Evolutionary conservation across 306 rosid species (phyloP).

Genomic region (Hippophae tibetana): DNA sequence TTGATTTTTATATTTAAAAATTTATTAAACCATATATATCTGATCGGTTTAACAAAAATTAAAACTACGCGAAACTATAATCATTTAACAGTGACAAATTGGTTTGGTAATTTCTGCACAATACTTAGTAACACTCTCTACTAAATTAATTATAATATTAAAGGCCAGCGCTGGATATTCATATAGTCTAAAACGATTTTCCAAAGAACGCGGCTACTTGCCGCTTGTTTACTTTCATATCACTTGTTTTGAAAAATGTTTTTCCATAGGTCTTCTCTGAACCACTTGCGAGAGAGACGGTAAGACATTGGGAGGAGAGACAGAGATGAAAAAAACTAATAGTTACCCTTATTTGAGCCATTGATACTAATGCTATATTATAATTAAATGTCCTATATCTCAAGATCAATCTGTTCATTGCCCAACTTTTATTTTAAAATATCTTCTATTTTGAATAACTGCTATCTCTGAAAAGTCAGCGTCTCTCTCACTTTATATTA

Average conservation of each 20-base stretch:
- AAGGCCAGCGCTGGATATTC: background rate
- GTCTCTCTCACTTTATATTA: conserved; percentile 29
- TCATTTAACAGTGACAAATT: too few species aligned
- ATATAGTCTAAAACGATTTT: conserved; percentile 44
- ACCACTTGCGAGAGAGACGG: background rate
- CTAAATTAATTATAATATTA: too few species aligned
- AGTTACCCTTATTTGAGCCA: conserved; percentile 12
- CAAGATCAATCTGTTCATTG: conserved; percentile 15
- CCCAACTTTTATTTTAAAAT: conserved; percentile 13
- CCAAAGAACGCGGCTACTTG: conserved; percentile 91
- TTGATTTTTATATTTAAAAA: too few species aligned
- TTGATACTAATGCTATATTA: conserved; percentile 5
- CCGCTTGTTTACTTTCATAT: conserved; percentile 67
- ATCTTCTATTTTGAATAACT: conserved; percentile 31
- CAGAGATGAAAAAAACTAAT: background rate
- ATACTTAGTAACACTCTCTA: too few species aligned
- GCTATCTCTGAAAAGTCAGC: conserved; percentile 80
- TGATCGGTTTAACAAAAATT: too few species aligned
- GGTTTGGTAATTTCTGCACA: too few species aligned
- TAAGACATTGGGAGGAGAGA: background rate
- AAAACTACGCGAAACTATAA: too few species aligned
- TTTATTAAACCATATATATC: too few species aligned
- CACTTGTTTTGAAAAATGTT: conserved; percentile 24
- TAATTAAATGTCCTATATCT: background rate
- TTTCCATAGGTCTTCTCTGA: conserved; percentile 2